Conservation (phyloP, 257 asterid genomes). For the Thymus quinquecostatus region DNA sequence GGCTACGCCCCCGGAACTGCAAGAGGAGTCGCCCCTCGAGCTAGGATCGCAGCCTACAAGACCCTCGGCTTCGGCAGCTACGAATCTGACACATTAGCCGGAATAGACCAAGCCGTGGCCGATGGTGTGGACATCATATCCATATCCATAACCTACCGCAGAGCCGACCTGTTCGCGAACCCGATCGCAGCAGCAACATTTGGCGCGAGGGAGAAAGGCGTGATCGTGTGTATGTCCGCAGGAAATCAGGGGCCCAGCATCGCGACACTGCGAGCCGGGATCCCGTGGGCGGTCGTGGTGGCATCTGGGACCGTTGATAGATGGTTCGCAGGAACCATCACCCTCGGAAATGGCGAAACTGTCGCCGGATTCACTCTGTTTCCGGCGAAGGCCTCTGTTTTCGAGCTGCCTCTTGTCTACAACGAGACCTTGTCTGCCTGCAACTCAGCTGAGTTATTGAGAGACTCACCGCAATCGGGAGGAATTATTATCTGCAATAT, state of each 20-base stretch:
- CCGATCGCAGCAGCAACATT: constrained; percentile 38
- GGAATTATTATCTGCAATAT: constrained; percentile 32
- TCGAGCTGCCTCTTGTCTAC: constrained; percentile 16
- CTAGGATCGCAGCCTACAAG: constrained; percentile 26
- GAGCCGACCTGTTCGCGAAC: neutral
- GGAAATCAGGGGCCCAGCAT: constrained; percentile 35
- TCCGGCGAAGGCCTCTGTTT: constrained; percentile 25
- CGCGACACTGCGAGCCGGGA: constrained; percentile 18
- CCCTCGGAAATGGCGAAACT: constrained; percentile 37
- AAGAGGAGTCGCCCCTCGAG: constrained; percentile 36
- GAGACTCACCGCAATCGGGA: neutral
- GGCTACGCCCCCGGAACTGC: constrained; percentile 35
- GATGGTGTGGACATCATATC: constrained; percentile 45
- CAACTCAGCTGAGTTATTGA: constrained; percentile 28
- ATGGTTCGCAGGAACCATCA: constrained; percentile 38
- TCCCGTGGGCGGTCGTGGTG: constrained; percentile 44
- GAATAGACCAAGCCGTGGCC: constrained; percentile 43
- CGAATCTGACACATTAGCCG: constrained; percentile 34
- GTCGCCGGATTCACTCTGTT: constrained; percentile 37
- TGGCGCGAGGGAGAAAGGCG: constrained; percentile 44
- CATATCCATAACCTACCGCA: constrained; percentile 18
- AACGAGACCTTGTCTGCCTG: constrained; percentile 32
- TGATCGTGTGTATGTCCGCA: constrained; percentile 36
- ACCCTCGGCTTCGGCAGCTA: neutral
- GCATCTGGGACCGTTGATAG: constrained; percentile 40